phyloP scores from a whole-genome alignment of 352 stramenopile species.

The Phytophthora sp. region DNA sequence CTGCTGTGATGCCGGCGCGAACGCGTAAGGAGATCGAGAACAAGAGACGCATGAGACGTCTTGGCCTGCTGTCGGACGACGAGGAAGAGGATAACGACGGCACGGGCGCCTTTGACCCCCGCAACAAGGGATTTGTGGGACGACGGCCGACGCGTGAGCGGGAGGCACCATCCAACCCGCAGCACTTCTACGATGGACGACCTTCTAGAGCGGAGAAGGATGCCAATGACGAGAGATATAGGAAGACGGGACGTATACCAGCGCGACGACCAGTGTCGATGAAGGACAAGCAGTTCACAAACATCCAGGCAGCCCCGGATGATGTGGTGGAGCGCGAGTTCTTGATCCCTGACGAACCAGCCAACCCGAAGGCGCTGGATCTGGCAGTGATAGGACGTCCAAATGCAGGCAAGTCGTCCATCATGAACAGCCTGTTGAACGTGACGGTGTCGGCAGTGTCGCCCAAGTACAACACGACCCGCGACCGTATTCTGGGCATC shows the following conservation, averaged over 20 bases:
- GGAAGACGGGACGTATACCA: conserved; percentile 26
- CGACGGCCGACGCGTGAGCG: conserved; percentile 11
- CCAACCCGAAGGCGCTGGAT: conserved; percentile 69
- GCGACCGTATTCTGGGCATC: conserved; percentile 80
- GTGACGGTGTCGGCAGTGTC: conserved; percentile 87
- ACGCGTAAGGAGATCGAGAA: conserved; percentile 63
- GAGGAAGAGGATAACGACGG: conserved; percentile 40
- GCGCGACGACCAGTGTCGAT: conserved; percentile 48
- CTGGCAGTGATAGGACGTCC: conserved; percentile 84
- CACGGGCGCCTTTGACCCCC: conserved; percentile 18
- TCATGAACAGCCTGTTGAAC: conserved; percentile 82
- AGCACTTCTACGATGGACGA: conserved; percentile 32
- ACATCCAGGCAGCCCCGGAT: conserved; percentile 63
- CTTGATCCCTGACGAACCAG: conserved; percentile 73
- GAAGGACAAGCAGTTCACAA: conserved; percentile 78
- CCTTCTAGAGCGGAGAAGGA: conserved; percentile 26
- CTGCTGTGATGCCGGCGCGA: conserved; percentile 43
- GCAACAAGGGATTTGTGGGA: conserved; percentile 36
- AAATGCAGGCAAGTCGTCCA: conserved; percentile 89
- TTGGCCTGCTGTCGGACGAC: conserved; percentile 57
- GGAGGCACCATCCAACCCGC: conserved; percentile 18
- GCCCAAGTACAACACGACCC: conserved; percentile 90
- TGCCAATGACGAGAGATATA: conserved; percentile 19
- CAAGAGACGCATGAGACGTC: conserved; percentile 62
- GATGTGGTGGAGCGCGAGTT: conserved; percentile 76